These are phyloP conservation scores for Spiromastix sp. DNA, from an alignment of 2,329 filamentous ascomycete species.

Conservation along the genomic window DNA sequence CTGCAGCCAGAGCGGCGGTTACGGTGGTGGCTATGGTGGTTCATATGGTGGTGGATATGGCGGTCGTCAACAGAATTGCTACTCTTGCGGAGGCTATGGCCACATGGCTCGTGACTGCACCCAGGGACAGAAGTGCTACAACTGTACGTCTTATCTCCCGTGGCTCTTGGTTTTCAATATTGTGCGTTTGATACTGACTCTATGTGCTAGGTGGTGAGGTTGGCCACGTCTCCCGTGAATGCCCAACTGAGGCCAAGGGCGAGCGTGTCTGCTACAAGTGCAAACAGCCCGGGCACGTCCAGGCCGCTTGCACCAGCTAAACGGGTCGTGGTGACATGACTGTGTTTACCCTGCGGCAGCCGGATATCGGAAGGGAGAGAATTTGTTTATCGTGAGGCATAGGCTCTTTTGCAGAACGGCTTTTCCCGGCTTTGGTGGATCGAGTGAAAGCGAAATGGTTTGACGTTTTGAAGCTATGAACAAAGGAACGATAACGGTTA, in stretches of 20 bases:
- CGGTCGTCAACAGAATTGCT: constrained; percentile 73
- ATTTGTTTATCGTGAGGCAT: too few relatives aligned
- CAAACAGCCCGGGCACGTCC: constrained; percentile 78
- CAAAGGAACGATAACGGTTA: too few relatives aligned
- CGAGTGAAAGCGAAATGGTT: too few relatives aligned
- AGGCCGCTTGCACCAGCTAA: constrained; percentile 86
- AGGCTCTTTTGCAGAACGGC: too few relatives aligned
- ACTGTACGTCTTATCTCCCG: constrained; percentile 51
- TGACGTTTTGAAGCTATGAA: too few relatives aligned
- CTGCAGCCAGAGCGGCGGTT: constrained; percentile 41
- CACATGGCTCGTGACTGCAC: constrained; percentile 98
- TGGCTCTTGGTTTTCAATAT: constrained; percentile 1
- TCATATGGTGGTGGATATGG: constrained; percentile 36
- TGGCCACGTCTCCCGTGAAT: constrained; percentile 91
- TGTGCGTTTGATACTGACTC: constrained; percentile 16
- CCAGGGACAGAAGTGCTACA: constrained; percentile 99
- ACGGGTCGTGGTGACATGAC: constrained; percentile 7
- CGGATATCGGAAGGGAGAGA: not conserved
- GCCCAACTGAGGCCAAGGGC: constrained; percentile 77
- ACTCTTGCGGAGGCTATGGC: constrained; percentile 92
- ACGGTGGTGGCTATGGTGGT: constrained; percentile 38
- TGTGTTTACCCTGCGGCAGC: not conserved
- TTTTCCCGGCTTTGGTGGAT: too few relatives aligned
- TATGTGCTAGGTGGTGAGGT: constrained; percentile 58
- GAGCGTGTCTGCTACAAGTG: constrained; percentile 99